A percentile compares a stretch with the other conserved stretches of the same genome.
Evolutionary conservation across 2,329 filamentous ascomycete genomes (phyloP).

Genomic region (Diaporthe aspalathi): DNA sequence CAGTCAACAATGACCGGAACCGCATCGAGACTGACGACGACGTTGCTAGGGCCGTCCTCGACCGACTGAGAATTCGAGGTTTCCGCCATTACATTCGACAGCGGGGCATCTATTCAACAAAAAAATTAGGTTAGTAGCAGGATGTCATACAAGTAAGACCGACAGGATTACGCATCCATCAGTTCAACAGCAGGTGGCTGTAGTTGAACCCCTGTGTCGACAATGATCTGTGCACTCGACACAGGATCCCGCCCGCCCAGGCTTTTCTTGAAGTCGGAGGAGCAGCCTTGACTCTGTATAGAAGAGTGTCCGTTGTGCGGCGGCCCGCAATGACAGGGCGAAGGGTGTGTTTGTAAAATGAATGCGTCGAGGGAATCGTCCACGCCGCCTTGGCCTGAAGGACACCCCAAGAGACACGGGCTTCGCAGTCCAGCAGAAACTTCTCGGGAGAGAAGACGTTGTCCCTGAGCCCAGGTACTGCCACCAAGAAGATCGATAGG

Average conservation of each 20-base stretch:
- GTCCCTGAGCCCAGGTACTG: conserved; percentile 13
- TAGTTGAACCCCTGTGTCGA: conserved; percentile 24
- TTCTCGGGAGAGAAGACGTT: conserved; percentile 19
- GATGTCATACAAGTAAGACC: background rate
- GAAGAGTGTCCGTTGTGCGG: background rate
- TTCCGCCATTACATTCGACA: background rate
- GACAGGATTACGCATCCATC: conserved; percentile 23
- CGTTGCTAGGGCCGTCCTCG: background rate
- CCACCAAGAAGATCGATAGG: conserved; percentile 9
- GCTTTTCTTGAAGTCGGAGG: conserved; percentile 3
- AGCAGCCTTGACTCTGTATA: conserved; percentile 18
- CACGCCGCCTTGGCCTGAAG: conserved; percentile 26
- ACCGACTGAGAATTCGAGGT: background rate
- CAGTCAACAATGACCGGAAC: background rate
- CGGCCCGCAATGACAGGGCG: background rate
- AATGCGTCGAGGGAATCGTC: conserved; percentile 15
- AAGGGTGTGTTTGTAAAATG: background rate
- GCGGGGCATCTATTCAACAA: background rate
- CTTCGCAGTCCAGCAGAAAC: conserved; percentile 27
- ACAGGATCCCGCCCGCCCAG: conserved; percentile 28
- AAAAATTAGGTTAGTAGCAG: background rate
- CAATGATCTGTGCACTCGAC: conserved; percentile 21
- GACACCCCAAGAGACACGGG: conserved; percentile 18
- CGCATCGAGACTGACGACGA: background rate
- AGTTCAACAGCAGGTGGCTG: conserved; percentile 17